phyloP scores from a whole-genome alignment of 495 filamentous ascomycete species.

The Penicillium longicatenatum region DNA sequence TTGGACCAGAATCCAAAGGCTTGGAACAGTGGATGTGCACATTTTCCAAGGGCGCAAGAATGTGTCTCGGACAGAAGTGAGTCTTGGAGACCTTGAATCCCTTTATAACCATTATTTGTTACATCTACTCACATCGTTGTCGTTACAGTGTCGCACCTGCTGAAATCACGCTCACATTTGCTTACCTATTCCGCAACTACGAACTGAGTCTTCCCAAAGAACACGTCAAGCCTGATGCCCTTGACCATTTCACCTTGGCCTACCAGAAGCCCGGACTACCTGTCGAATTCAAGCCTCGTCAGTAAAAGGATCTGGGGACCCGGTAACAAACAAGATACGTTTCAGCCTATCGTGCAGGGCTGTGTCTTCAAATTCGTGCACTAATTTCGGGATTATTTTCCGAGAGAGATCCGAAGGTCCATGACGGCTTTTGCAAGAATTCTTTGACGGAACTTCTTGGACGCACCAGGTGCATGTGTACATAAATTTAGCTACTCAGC shows the following conservation, averaged over 20 bases:
- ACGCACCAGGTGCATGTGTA: too few relatives aligned
- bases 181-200: conserved; percentile 12
- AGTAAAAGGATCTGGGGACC: not conserved
- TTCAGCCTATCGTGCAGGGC: not conserved
- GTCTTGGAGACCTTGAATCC: not conserved
- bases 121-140: conserved; percentile 2
- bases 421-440: too few relatives aligned
- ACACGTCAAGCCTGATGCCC: not conserved
- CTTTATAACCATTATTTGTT: not conserved
- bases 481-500: too few relatives aligned
- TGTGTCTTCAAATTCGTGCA: too few relatives aligned
- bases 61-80: not conserved
- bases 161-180: conserved; percentile 13
- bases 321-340: too few relatives aligned
- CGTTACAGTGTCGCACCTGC: conserved; percentile 4
- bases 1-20: not conserved
- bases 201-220: conserved; percentile 4
- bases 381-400: too few relatives aligned
- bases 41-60: not conserved
- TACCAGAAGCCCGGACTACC: conserved; percentile 10
- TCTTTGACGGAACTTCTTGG: too few relatives aligned
- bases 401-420: too few relatives aligned
- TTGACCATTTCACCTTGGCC: conserved; percentile 11
- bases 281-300: not conserved
- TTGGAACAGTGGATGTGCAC: not conserved